Percentiles rank a stretch among this genome's conserved stretches.
Conservation (phyloP, 352 stramenopile species). For the Saprolegnia parasitica region DNA sequence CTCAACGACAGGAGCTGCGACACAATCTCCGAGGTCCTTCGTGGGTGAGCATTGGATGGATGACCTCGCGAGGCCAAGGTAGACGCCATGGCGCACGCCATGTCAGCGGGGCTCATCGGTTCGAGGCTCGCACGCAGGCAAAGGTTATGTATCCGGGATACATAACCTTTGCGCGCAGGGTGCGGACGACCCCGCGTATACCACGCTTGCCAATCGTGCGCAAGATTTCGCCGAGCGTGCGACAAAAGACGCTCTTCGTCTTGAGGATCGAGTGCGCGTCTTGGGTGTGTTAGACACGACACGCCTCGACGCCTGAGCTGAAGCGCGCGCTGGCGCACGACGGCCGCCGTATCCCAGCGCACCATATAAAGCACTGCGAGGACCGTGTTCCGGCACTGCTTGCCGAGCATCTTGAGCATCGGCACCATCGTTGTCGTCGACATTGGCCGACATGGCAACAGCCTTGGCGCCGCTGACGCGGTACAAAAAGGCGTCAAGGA, state of each 20-base stretch:
- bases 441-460: conserved; percentile 56
- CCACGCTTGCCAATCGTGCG: conserved; percentile 98
- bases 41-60: conserved; percentile 95
- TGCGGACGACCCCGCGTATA: conserved; percentile 96
- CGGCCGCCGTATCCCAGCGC: conserved; percentile 92
- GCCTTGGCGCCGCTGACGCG: conserved; percentile 96
- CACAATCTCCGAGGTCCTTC: conserved; percentile 94
- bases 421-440: conserved; percentile 73
- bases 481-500: conserved; percentile 95
- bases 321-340: conserved; percentile 95
- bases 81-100: conserved; percentile 94
- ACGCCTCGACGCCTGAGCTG: conserved; percentile 99
- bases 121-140: conserved; percentile 90
- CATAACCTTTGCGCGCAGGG: too few relatives aligned
- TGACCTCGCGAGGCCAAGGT: conserved; percentile 98
- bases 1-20: conserved; percentile 94
- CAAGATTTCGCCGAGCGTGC: conserved; percentile 98
- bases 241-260: conserved; percentile 82
- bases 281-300: conserved; percentile 97
- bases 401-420: conserved; percentile 90
- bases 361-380: conserved; percentile 98
- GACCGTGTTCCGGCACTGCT: conserved; percentile 92
- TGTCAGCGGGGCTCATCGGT: conserved; percentile 50
- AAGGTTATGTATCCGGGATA: too few relatives aligned
- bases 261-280: conserved; percentile 95